Evolutionary conservation across 1,284 basidiomycete species (phyloP), one percentile per base, ranked within the genome.

Genomic region (Amylostereum chailletii): DNA sequence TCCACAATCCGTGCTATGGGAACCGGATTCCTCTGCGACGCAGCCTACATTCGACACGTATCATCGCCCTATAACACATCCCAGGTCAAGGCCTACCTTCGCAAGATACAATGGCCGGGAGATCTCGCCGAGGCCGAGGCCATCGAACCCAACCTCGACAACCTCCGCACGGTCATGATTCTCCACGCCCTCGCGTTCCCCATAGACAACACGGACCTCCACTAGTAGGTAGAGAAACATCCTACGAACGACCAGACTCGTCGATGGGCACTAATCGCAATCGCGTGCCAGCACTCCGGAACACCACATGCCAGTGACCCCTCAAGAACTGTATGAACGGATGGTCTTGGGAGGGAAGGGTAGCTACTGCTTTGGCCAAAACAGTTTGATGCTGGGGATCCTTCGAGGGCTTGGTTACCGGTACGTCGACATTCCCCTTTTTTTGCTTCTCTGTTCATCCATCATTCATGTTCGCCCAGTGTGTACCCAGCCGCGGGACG

Each of bases 361-460:
- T 4, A 66, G 64, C 3, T 71, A 67, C 45, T 71, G 70, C 54
- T 69, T 66, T 47, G 70, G 68, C 5, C 60, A 62, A 34, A 70
- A 68, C 51, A 57, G 58, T 0, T 47, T 71, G 1, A 57, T 71
- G n/a, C 55, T 67, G 2, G 62, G 61, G 37, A 66, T 71, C 55
- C 56, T 72, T 4, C 63, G 65, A 34, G 65, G 61, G n/a, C 55
- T 71, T 6, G 68, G 68, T 4, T 71, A 65, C 52, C 58, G 65
- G 68, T 68, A 40, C 29, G 37, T 34, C 27, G 7, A n/a, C 3
- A 33, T 26, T 27, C 41, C 33, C 6, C 4, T 34, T 9, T 38
- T 27, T 47, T 11, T 38, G 32, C 34, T 31, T 5, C 10, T 31
- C 27, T 19, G 32, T 39, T 45, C 9, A 43, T 34, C 32, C 34